A percentile compares a stretch with the other conserved stretches of the same genome.
phyloP scores from a whole-genome alignment of 371 early-diverging fungal species.

The Funneliformis caledonium region DNA sequence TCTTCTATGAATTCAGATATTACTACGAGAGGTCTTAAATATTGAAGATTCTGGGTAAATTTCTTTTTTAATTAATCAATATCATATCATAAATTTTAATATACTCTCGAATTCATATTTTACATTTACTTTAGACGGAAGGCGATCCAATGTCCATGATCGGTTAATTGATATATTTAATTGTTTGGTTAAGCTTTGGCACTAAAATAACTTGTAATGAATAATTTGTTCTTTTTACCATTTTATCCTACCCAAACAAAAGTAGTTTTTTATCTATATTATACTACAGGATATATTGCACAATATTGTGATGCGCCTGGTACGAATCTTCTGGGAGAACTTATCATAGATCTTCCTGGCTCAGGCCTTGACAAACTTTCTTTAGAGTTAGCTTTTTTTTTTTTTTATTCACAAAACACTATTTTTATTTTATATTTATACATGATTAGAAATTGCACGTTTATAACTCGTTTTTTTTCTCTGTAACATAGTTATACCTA shows the following conservation, averaged over 20 bases:
- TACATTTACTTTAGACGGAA: background rate
- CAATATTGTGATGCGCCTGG: slow-evolving; percentile 9
- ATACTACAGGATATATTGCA: background rate
- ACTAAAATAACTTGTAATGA: background rate
- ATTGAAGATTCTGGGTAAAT: background rate
- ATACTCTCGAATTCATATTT: background rate
- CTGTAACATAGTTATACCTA: too few relatives aligned
- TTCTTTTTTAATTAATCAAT: background rate
- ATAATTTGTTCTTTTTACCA: background rate
- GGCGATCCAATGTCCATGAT: background rate
- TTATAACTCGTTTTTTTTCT: too few relatives aligned
- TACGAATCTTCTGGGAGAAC: background rate
- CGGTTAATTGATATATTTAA: background rate
- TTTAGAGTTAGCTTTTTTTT: slow-evolving; percentile 2
- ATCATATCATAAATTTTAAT: too few relatives aligned
- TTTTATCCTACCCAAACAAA: background rate
- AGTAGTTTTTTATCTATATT: slow-evolving; percentile 4
- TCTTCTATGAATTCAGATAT: slow-evolving; percentile 35
- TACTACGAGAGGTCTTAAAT: slow-evolving; percentile 41
- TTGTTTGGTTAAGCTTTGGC: background rate
- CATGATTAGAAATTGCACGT: too few relatives aligned
- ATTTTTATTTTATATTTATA: too few relatives aligned
- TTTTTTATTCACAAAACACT: too few relatives aligned
- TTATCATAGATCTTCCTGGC: background rate
- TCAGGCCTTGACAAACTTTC: slow-evolving; percentile 16